Conservation (phyloP, 2,329 filamentous ascomycete species). For the Fusarium devonianum region DNA sequence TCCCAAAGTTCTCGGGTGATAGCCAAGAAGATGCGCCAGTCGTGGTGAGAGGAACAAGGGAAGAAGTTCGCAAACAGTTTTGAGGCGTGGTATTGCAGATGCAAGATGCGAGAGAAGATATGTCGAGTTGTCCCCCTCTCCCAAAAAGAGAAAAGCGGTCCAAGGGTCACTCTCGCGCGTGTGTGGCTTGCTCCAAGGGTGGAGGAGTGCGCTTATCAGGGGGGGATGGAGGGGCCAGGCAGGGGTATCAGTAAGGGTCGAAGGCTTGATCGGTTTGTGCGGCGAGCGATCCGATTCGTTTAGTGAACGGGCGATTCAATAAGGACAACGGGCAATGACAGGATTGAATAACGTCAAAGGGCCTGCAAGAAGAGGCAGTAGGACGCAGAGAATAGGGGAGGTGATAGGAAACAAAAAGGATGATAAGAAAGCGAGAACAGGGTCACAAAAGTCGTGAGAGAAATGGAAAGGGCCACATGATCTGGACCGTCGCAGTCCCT, state of each 20-base stretch:
- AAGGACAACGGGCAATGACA: slow-evolving; percentile 21
- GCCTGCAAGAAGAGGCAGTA: neutral
- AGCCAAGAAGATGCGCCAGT: slow-evolving; percentile 12
- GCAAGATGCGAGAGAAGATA: slow-evolving; percentile 31
- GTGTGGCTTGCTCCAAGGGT: slow-evolving; percentile 17
- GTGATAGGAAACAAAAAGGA: neutral
- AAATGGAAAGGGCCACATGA: slow-evolving; percentile 25
- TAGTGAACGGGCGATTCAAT: slow-evolving; percentile 13
- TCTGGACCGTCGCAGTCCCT: slow-evolving; percentile 11
- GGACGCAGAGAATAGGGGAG: slow-evolving; percentile 8
- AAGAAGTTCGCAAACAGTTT: slow-evolving; percentile 25
- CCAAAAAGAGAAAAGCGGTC: slow-evolving; percentile 27
- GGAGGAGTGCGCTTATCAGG: slow-evolving; percentile 36
- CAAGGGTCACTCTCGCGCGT: slow-evolving; percentile 27
- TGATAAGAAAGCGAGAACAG: slow-evolving; percentile 1
- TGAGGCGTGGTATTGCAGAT: slow-evolving; percentile 34
- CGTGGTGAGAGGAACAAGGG: slow-evolving; percentile 18
- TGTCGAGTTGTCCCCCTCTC: slow-evolving; percentile 30
- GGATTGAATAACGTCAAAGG: neutral
- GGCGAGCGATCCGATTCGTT: slow-evolving; percentile 17
- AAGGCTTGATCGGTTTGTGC: slow-evolving; percentile 29
- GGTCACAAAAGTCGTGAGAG: slow-evolving; percentile 15
- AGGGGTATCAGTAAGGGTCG: slow-evolving; percentile 28
- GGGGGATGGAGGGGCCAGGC: no score
- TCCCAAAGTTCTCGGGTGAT: neutral